Conservation (phyloP, 2,329 filamentous ascomycete genomes). For the Gnomoniopsis sp. region DNA sequence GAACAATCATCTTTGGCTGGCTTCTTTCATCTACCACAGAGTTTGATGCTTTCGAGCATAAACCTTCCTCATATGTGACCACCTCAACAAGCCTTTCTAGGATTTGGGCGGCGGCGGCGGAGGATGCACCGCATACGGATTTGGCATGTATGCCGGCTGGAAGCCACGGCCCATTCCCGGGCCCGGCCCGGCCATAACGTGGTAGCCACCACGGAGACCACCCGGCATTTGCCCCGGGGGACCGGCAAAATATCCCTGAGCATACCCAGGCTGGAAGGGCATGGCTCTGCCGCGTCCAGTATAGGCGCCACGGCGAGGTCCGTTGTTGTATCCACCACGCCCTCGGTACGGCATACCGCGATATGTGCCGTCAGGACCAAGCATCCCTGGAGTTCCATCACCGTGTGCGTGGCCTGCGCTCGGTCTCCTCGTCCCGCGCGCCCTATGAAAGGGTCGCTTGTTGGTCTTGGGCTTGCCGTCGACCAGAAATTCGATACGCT, state of each 20-base stretch:
- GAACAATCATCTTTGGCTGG: too few species aligned
- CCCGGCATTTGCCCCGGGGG: slow-evolving; percentile 4
- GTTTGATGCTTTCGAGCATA: too few species aligned
- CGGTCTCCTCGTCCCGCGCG: slow-evolving; percentile 18
- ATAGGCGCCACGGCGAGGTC: slow-evolving; percentile 5
- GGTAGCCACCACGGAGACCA: neutral
- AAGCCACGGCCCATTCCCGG: neutral
- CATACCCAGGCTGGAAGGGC: neutral
- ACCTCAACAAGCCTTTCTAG: too few species aligned
- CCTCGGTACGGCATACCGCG: slow-evolving; percentile 6
- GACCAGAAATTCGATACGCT: slow-evolving; percentile 61
- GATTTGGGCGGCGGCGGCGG: neutral
- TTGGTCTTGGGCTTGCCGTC: slow-evolving; percentile 43
- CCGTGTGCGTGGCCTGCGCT: neutral
- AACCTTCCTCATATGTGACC: too few species aligned
- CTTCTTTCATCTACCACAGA: too few species aligned
- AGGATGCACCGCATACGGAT: slow-evolving; percentile 4
- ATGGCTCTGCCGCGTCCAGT: slow-evolving; percentile 8
- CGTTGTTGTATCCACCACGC: neutral
- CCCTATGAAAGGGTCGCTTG: slow-evolving; percentile 30
- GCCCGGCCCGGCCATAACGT: neutral
- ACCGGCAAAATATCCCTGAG: neutral
- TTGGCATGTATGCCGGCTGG: too few species aligned
- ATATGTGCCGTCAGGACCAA: neutral
- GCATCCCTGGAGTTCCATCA: neutral